phyloP scores from a whole-genome alignment of 2,329 filamentous ascomycete genomes.

The Nothophaeocryptopus gaeumannii region DNA sequence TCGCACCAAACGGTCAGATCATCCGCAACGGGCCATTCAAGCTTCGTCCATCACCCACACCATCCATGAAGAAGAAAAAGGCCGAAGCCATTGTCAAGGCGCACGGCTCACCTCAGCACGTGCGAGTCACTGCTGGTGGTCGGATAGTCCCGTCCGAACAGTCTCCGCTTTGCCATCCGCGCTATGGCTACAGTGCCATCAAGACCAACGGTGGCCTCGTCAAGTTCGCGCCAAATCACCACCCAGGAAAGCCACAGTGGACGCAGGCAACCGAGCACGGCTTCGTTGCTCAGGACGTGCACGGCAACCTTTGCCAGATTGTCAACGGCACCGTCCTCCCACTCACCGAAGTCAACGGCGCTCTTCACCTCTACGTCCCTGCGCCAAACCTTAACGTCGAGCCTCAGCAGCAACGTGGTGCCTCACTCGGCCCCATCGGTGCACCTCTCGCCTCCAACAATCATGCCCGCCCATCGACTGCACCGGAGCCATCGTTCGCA shows the following conservation, averaged over 20 bases:
- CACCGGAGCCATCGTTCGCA: constrained; percentile 26
- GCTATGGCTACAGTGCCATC: constrained; percentile 39
- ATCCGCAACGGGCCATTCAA: constrained; percentile 23
- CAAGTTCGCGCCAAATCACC: constrained; percentile 38
- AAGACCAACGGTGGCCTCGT: constrained; percentile 38
- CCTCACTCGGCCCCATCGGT: not conserved
- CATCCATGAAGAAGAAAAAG: constrained; percentile 50
- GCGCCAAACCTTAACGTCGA: constrained; percentile 37
- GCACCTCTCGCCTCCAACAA: not conserved
- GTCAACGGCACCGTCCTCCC: constrained; percentile 37
- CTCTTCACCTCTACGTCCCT: constrained; percentile 35
- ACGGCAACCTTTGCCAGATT: constrained; percentile 38
- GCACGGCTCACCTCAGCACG: constrained; percentile 51
- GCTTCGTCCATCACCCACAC: constrained; percentile 45
- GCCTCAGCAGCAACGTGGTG: not conserved
- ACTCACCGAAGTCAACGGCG: constrained; percentile 34
- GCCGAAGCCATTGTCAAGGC: constrained; percentile 51
- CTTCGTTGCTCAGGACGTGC: constrained; percentile 37
- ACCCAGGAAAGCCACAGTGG: constrained; percentile 29
- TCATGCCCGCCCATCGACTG: not conserved
- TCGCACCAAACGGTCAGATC: constrained; percentile 34
- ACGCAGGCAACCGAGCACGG: constrained; percentile 32
- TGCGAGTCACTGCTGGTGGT: constrained; percentile 53
- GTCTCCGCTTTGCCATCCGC: constrained; percentile 39
- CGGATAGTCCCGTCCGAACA: constrained; percentile 50